Evolutionary conservation across 495 filamentous ascomycete species (phyloP).

Genomic region (Annulohypoxylon stygium): DNA sequence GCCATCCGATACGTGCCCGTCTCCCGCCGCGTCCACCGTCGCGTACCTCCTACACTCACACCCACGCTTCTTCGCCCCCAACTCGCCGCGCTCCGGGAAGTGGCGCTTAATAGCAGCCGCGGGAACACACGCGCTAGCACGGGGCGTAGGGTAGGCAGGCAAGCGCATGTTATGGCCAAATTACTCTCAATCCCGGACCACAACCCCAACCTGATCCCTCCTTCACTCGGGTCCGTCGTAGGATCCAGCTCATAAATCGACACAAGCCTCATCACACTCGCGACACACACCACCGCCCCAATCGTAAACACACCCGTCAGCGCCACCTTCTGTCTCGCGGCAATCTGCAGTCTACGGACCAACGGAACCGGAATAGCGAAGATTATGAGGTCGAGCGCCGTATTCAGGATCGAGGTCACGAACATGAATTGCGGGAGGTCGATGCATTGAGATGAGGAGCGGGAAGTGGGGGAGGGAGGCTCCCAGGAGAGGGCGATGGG

Average conservation of each 20-base stretch:
- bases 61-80: conserved; percentile 8
- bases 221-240: conserved; percentile 23
- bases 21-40: conserved; percentile 16
- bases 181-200: conserved; percentile 54
- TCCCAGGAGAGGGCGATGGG: conserved; percentile 48
- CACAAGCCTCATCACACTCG: conserved; percentile 51
- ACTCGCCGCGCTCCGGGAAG: conserved; percentile 6
- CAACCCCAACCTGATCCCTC: conserved; percentile 23
- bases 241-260: conserved; percentile 22
- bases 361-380: conserved; percentile 43
- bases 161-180: conserved; percentile 53
- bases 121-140: conserved; percentile 45
- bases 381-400: conserved; percentile 48
- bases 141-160: conserved; percentile 52
- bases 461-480: conserved; percentile 19
- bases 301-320: conserved; percentile 49
- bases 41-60: not conserved
- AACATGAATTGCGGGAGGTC: conserved; percentile 44
- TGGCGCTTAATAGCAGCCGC: conserved; percentile 15
- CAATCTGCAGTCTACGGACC: conserved; percentile 38
- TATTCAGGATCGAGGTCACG: conserved; percentile 50
- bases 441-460: conserved; percentile 41
- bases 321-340: conserved; percentile 36
- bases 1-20: conserved; percentile 21
- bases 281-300: conserved; percentile 48